Percentiles rank a stretch among this genome's conserved stretches.
Conservation (phyloP, 257 asterid species). For the Solanum habrochaites region DNA sequence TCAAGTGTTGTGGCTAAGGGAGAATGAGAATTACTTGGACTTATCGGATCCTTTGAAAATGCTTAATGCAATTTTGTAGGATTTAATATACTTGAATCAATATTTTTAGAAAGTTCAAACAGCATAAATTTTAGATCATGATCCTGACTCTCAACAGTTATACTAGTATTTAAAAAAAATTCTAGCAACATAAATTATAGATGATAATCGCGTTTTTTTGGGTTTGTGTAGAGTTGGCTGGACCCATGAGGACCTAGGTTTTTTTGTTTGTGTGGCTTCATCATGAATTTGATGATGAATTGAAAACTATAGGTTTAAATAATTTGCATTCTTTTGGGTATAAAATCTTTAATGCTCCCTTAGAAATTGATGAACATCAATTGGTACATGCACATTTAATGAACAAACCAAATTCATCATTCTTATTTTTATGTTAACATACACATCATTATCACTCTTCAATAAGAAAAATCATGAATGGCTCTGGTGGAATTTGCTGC, state of each 20-base stretch:
- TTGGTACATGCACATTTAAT: not conserved
- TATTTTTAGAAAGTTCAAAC: not conserved
- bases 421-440: not conserved
- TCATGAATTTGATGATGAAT: constrained; percentile 1
- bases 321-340: not conserved
- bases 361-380: constrained; percentile 3
- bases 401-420: not conserved
- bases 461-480: not conserved
- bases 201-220: too few species aligned
- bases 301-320: constrained; percentile 1
- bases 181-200: not conserved
- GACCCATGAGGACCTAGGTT: constrained; percentile 7
- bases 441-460: not conserved
- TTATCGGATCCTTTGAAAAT: not conserved
- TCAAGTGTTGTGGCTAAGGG: not conserved
- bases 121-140: not conserved
- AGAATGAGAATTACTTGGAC: not conserved
- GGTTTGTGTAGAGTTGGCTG: not conserved
- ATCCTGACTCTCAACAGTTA: not conserved
- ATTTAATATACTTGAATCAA: not conserved
- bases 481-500: not conserved
- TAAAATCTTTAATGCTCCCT: constrained; percentile 4
- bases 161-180: too few species aligned
- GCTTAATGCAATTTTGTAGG: not conserved
- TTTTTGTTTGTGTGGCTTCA: not conserved